Evolutionary conservation across 2,329 filamentous ascomycete species (phyloP).

Genomic region (Pseudocercospora pini-densiflorae): DNA sequence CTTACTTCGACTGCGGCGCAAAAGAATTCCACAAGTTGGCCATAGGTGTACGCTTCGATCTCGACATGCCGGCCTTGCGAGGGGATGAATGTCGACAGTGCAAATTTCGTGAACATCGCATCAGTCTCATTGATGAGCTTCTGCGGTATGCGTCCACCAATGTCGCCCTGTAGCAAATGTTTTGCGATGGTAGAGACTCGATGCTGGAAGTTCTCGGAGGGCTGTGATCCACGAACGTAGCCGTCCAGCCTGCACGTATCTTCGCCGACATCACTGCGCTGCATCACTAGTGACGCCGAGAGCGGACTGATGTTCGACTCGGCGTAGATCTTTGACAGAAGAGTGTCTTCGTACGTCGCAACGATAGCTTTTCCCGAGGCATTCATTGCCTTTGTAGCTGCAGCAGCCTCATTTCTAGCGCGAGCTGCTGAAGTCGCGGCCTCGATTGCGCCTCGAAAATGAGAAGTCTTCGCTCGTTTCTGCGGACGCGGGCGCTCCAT

Average conservation of each 20-base stretch:
- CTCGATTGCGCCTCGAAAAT: background rate
- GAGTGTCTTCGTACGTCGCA: background rate
- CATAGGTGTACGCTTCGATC: background rate
- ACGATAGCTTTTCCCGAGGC: background rate
- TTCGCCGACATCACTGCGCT: conserved; percentile 2
- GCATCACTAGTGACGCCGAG: background rate
- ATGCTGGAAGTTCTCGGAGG: background rate
- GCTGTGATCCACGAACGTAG: background rate
- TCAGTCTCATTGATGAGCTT: background rate
- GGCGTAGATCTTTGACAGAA: background rate
- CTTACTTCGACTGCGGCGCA: background rate
- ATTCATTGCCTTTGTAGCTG: no score
- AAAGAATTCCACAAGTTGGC: background rate
- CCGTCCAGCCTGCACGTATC: background rate
- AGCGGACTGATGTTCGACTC: conserved; percentile 1
- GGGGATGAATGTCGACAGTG: background rate
- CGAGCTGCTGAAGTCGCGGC: background rate
- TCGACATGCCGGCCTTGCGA: background rate
- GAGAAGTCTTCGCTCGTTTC: background rate
- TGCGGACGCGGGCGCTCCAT: background rate
- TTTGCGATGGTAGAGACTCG: background rate
- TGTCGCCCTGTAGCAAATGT: background rate
- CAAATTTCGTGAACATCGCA: background rate
- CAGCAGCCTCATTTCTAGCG: background rate
- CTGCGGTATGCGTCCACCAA: background rate